Base-by-base conservation (phyloP, 1,139 yeast species). In the Scheffersomyces titani region DNA sequence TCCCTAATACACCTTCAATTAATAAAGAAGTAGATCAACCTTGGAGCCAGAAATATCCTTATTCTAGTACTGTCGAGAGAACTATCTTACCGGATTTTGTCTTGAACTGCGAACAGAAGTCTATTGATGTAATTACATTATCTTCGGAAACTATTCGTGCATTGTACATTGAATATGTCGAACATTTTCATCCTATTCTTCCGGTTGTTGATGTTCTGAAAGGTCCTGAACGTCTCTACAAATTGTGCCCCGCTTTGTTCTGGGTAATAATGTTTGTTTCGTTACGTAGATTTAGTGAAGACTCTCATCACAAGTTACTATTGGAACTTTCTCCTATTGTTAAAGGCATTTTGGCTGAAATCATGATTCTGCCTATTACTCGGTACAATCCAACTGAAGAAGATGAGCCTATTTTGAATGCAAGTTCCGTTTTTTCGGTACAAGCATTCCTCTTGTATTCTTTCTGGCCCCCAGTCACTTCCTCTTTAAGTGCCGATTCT, bases 401-500 rank as follows among this genome's bases (percentile, higher is more conserved):
- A 58, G 92, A 90, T 62, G 89, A 89, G 63, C 96, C 97, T 1
- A 84, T 90, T 13, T 78, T 90, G 65, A 93, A 93, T 65, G 96
- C 92, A 1, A 90, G 97, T 16, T 89, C 97, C n/a, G 97, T 93
- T 0, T 93, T 89, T 68, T 90, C 97, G 0, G 98, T 93, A 0
- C 99, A 94, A 70, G 98, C 98, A 0, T 89, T 93, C 62, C 74
- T 94, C 44, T 77, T 94, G 5, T 92, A 90, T 70, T 88, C 98
- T 1, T 87, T 89, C 70, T 94, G 98, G 98, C 98, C 98, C 0
- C 97, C 98, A 2, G 81, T 93, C 52, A 91, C 98, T 0, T 92
- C 98, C 0, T 91, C 98, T 0, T 80, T 94, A 52, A 90, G 96
- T 71, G 97, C 98, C 0, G 98, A 94, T 68, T 89, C 97, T 4